These are phyloP conservation scores for Kluyveromyces aestuarii DNA, from an alignment of 805 yeast genomes.

Conservation along the genomic window DNA sequence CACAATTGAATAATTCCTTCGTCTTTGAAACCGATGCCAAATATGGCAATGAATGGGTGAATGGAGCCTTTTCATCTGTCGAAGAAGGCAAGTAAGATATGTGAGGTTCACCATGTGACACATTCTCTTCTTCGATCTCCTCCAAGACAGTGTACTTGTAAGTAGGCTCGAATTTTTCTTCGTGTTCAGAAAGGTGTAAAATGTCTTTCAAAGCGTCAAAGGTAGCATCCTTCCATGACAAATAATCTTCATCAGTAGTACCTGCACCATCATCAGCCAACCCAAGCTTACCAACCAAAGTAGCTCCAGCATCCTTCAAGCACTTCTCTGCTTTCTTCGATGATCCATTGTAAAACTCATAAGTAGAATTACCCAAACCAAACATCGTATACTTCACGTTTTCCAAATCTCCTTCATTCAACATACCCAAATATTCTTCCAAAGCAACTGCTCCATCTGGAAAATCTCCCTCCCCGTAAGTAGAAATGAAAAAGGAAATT, in stretches of 20 bases:
- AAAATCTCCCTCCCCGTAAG: constrained; percentile 98
- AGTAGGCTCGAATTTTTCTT: constrained; percentile 68
- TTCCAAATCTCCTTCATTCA: constrained; percentile 46
- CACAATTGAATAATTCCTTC: constrained; percentile 60
- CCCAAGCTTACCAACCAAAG: constrained; percentile 66
- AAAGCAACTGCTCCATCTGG: constrained; percentile 89
- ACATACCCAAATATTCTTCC: constrained; percentile 51
- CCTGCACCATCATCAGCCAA: constrained; percentile 95
- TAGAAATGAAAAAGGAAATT: constrained; percentile 77
- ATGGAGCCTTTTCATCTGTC: constrained; percentile 46
- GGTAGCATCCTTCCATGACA: constrained; percentile 82
- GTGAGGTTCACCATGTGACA: constrained; percentile 79
- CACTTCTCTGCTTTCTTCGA: constrained; percentile 52
- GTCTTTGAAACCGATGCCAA: constrained; percentile 56
- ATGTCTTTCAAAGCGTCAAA: constrained; percentile 56
- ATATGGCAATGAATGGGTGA: constrained; percentile 73
- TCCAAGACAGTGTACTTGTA: constrained; percentile 29
- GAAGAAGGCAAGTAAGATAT: constrained; percentile 38
- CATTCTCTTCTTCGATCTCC: constrained; percentile 32
- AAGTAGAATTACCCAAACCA: constrained; percentile 92
- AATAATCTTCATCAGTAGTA: constrained; percentile 88
- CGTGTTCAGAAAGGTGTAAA: constrained; percentile 69
- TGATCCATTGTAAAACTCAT: constrained; percentile 82
- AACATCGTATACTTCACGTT: constrained; percentile 65
- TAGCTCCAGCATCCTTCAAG: constrained; percentile 58